These are phyloP conservation scores for Kluyveromyces wickerhamii DNA, from an alignment of 805 yeast genomes.

Conservation along the genomic window DNA sequence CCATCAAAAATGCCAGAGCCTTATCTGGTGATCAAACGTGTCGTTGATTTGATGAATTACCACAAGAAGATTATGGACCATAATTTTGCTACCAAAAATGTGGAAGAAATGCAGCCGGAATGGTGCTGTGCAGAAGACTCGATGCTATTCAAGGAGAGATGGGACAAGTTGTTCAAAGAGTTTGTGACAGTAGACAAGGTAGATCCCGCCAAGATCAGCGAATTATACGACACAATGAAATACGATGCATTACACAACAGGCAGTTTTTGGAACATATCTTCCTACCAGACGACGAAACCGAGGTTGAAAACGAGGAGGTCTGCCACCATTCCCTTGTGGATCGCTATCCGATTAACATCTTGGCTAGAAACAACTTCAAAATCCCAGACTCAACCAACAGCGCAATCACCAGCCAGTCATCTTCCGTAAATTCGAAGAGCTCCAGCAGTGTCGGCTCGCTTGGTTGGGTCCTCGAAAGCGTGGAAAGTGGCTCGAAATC, in stretches of 20 bases:
- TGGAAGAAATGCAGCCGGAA: slow-evolving; percentile 55
- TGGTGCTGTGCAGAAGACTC: slow-evolving; percentile 99
- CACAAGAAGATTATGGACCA: slow-evolving; percentile 77
- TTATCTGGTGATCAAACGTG: slow-evolving; percentile 84
- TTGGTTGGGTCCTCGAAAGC: slow-evolving; percentile 62
- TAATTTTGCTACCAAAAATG: slow-evolving; percentile 63
- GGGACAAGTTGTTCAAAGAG: slow-evolving; percentile 94
- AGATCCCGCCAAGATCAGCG: slow-evolving; percentile 95
- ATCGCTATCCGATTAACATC: slow-evolving; percentile 65
- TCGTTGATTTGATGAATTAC: slow-evolving; percentile 90
- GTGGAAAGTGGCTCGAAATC: slow-evolving; percentile 23
- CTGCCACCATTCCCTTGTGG: slow-evolving; percentile 42
- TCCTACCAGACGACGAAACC: slow-evolving; percentile 51
- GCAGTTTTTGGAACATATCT: slow-evolving; percentile 75
- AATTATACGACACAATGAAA: slow-evolving; percentile 96
- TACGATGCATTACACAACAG: slow-evolving; percentile 96
- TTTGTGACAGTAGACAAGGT: slow-evolving; percentile 90
- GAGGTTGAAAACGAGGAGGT: slow-evolving; percentile 24
- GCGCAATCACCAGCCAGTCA: slow-evolving; percentile 9
- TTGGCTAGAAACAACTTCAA: slow-evolving; percentile 71
- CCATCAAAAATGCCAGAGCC: slow-evolving; percentile 98
- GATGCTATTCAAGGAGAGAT: slow-evolving; percentile 78
- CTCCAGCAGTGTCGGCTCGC: slow-evolving; percentile 47
- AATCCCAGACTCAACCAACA: slow-evolving; percentile 35
- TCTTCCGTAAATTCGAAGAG: slow-evolving; percentile 11